phyloP scores from a whole-genome alignment of 2,329 filamentous ascomycete genomes.

The Botryotinia convoluta region DNA sequence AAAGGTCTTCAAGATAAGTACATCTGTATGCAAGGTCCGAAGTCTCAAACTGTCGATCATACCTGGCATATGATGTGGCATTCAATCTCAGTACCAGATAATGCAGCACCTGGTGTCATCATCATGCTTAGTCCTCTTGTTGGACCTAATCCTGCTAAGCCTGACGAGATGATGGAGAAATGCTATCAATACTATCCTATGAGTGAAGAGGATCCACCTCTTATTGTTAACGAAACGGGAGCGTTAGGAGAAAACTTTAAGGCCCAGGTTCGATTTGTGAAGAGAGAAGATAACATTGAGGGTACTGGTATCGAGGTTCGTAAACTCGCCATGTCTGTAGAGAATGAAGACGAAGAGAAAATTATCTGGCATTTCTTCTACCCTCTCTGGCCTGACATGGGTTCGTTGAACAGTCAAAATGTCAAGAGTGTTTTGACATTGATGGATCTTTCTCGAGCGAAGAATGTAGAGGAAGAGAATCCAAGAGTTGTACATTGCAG shows the following conservation, averaged over 20 bases:
- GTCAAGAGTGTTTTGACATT: slow-evolving; percentile 66
- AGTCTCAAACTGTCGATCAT: slow-evolving; percentile 69
- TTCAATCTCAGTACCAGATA: slow-evolving; percentile 49
- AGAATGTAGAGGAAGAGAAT: slow-evolving; percentile 55
- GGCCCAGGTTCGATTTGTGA: slow-evolving; percentile 63
- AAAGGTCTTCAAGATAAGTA: slow-evolving; percentile 51
- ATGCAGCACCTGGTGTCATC: slow-evolving; percentile 71
- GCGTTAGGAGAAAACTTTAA: slow-evolving; percentile 65
- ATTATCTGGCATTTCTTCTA: slow-evolving; percentile 83
- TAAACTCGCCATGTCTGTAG: slow-evolving; percentile 58
- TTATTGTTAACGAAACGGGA: slow-evolving; percentile 60
- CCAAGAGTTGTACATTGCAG: slow-evolving; percentile 85
- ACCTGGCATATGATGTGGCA: slow-evolving; percentile 96
- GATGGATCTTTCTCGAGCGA: slow-evolving; percentile 63
- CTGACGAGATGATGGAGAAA: slow-evolving; percentile 64
- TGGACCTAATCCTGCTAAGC: slow-evolving; percentile 41
- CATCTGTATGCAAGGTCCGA: slow-evolving; percentile 94
- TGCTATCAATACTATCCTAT: slow-evolving; percentile 86
- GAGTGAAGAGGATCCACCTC: slow-evolving; percentile 49
- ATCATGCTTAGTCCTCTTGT: slow-evolving; percentile 92
- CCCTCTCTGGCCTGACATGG: slow-evolving; percentile 86
- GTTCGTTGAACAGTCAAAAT: slow-evolving; percentile 69
- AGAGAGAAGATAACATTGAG: slow-evolving; percentile 49
- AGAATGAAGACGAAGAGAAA: slow-evolving; percentile 51
- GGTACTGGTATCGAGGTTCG: slow-evolving; percentile 69